Evolutionary conservation across 1,139 yeast species (phyloP).

Genomic region (Lodderomyces parapsilosis): DNA sequence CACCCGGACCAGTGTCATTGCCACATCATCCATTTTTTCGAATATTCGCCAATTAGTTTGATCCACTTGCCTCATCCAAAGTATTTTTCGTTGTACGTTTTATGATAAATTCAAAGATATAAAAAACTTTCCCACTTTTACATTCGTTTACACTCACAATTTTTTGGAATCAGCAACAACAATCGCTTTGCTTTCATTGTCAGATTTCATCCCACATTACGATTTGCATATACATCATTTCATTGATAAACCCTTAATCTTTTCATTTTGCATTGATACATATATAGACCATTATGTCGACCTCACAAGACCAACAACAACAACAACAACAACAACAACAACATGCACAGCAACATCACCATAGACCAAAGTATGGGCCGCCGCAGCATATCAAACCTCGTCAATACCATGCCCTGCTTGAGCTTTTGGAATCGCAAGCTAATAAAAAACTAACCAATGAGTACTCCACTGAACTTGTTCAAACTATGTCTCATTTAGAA

Average conservation of each 20-base stretch:
- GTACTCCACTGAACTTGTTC: conserved; percentile 34
- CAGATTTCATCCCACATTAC: background rate
- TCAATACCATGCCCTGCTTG: conserved; percentile 43
- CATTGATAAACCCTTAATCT: too few relatives aligned
- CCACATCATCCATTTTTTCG: too few relatives aligned
- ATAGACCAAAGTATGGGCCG: conserved; percentile 38
- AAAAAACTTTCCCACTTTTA: background rate
- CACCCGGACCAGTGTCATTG: too few relatives aligned
- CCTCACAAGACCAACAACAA: background rate
- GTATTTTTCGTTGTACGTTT: too few relatives aligned
- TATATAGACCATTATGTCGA: background rate
- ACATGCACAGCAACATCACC: conserved; percentile 1
- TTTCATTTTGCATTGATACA: conserved; percentile 1
- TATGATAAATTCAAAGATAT: background rate
- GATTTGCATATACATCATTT: background rate
- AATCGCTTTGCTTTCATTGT: background rate
- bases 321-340: conserved; percentile 6
- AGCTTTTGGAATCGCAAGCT: conserved; percentile 45
- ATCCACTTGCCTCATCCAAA: background rate
- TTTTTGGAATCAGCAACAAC: background rate
- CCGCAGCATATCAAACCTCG: conserved; percentile 38
- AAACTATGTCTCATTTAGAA: conserved; percentile 33
- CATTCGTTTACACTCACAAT: background rate
- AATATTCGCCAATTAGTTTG: too few relatives aligned
- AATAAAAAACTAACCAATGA: conserved; percentile 43